Evolutionary conservation across 2,329 filamentous ascomycete genomes (phyloP), one percentile per base, ranked within the genome.

Genomic region (Alternaria incomplexa): DNA sequence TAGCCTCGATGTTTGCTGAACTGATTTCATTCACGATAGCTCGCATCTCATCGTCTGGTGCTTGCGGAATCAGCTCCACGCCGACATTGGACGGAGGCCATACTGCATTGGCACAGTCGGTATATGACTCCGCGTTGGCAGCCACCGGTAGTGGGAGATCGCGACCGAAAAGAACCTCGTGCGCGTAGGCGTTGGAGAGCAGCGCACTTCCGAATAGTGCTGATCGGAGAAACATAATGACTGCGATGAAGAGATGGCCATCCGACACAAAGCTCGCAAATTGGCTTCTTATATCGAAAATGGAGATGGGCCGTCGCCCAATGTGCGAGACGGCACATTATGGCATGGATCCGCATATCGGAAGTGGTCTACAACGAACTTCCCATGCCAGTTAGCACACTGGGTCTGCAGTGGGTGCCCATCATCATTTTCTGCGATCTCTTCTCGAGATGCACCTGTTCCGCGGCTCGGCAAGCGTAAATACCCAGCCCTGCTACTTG

Each of bases 1-100:
- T 86, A 9, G 80, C 77, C 68, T 86, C 77, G 65, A 88, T 84
- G 46, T 83, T 82, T 3, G 76, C 71, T 5, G 84, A 65, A 61
- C 77, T 77, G 30, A 84, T 67, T 51, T 81, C 79, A 6, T 76
- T 65, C 2, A 84, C 62, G 70, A 84, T 79, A 6, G 72, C 64
- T 56, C 73, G 75, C 25, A 84, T 69, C 56, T 83, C 80, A 11
- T 76, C 72, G 54, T 81, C 76, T 9, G 82, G 81, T 28, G 72
- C 69, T 69, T 84, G 82, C 3, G 82, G 81, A 3, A 77, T 62
- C 10, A 83, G 70, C 28, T 78, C 74, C 23, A 68, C 60, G 3
- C 80, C 80, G 12, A 82, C 70, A 2, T 76, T 74, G 5, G 77
- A 78, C 1, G 79, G 79, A 20, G 82, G 82, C 83, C 83, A 84